These are phyloP conservation scores for Anisodus tanguticus DNA, from an alignment of 257 asterid species.

Conservation along the genomic window DNA sequence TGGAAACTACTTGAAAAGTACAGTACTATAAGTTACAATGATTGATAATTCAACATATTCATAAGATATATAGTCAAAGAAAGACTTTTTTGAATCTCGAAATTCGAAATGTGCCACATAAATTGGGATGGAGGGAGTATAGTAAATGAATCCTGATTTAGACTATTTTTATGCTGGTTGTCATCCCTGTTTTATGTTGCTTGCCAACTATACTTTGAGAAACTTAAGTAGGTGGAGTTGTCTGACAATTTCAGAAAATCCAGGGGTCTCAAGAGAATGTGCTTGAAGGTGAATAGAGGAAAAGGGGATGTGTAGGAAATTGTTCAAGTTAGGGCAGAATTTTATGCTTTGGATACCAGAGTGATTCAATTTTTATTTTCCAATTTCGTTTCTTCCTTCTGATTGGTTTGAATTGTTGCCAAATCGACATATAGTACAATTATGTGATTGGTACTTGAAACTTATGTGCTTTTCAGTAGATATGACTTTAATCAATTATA, in stretches of 20 bases:
- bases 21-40: too few relatives aligned
- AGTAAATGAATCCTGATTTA: not conserved
- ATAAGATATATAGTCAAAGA: too few relatives aligned
- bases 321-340: not conserved
- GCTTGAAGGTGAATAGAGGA: not conserved
- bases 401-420: not conserved
- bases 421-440: not conserved
- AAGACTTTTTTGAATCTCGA: too few relatives aligned
- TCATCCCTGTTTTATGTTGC: not conserved
- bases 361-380: slow-evolving; percentile 10
- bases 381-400: slow-evolving; percentile 14
- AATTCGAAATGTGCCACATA: too few relatives aligned
- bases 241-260: not conserved
- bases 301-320: not conserved
- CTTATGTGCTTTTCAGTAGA: too few relatives aligned
- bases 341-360: not conserved
- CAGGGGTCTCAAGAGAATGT: not conserved
- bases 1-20: too few relatives aligned
- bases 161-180: not conserved
- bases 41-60: too few relatives aligned
- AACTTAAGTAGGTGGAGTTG: not conserved
- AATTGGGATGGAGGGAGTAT: not conserved
- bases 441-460: too few relatives aligned
- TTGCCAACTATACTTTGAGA: not conserved
- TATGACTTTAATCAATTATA: too few relatives aligned